Evolutionary conservation across 257 asterid species (phyloP).

Genomic region (Nicotiana attenuata): DNA sequence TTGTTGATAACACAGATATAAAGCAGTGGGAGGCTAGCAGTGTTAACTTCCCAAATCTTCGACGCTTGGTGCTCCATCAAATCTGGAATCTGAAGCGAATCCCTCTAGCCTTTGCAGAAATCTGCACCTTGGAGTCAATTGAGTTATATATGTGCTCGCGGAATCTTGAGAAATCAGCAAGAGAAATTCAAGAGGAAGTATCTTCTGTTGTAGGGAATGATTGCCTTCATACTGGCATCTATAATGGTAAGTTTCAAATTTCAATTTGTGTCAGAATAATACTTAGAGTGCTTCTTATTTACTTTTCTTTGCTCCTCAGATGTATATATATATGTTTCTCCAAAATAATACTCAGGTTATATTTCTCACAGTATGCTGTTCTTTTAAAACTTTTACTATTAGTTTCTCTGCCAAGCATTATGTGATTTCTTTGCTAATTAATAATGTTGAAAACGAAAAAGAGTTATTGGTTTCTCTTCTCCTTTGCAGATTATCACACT

Average conservation of each 20-base stretch:
- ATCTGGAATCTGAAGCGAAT: background rate
- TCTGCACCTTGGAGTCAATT: background rate
- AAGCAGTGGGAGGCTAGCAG: background rate
- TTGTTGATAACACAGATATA: constrained; percentile 4
- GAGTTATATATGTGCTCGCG: background rate
- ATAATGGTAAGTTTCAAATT: background rate
- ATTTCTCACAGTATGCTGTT: background rate
- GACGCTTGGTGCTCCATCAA: background rate
- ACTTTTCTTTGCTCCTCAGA: no score
- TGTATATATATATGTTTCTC: background rate
- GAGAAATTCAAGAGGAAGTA: background rate
- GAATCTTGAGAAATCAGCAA: background rate
- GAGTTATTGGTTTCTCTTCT: no score
- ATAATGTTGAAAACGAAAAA: no score
- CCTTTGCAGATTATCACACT: no score
- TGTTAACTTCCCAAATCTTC: background rate
- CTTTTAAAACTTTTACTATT: no score
- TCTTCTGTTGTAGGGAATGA: no score
- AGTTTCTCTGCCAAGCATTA: no score
- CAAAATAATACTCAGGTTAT: background rate
- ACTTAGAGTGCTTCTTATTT: background rate
- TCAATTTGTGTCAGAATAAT: background rate
- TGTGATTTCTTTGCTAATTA: no score
- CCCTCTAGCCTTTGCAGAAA: background rate
- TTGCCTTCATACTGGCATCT: background rate